Conservation (phyloP, 148 eudicot genomes). For the Nepenthes mirabilis region DNA sequence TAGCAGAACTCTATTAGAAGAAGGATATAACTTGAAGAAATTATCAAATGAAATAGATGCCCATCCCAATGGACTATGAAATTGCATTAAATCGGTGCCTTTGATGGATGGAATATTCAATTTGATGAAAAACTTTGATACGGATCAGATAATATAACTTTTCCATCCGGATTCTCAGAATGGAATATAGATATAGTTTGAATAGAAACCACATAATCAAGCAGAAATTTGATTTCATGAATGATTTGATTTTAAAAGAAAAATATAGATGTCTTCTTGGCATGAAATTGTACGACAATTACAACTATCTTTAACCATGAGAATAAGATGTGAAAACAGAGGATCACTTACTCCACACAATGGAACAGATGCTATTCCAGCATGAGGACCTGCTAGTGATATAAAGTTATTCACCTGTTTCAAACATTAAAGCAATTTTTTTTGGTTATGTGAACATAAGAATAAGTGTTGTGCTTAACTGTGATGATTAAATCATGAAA, state of each 20-base stretch:
- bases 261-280: background rate
- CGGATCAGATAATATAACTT: too few relatives aligned
- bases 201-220: background rate
- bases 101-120: too few relatives aligned
- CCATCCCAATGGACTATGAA: background rate
- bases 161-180: too few relatives aligned
- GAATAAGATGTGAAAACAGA: background rate
- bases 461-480: too few relatives aligned
- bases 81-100: background rate
- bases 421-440: background rate
- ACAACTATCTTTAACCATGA: background rate
- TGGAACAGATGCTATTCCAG: conserved; percentile 54
- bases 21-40: too few relatives aligned
- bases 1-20: background rate
- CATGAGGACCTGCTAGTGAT: conserved; percentile 66
- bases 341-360: conserved; percentile 25
- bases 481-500: too few relatives aligned
- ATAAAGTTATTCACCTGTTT: conserved; percentile 51
- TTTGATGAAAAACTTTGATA: too few relatives aligned
- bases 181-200: too few relatives aligned
- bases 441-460: background rate
- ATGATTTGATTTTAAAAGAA: background rate
- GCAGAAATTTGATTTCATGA: background rate
- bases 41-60: background rate
- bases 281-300: background rate